phyloP scores from a whole-genome alignment of 352 stramenopile species.

The Pythium utonaiense region DNA sequence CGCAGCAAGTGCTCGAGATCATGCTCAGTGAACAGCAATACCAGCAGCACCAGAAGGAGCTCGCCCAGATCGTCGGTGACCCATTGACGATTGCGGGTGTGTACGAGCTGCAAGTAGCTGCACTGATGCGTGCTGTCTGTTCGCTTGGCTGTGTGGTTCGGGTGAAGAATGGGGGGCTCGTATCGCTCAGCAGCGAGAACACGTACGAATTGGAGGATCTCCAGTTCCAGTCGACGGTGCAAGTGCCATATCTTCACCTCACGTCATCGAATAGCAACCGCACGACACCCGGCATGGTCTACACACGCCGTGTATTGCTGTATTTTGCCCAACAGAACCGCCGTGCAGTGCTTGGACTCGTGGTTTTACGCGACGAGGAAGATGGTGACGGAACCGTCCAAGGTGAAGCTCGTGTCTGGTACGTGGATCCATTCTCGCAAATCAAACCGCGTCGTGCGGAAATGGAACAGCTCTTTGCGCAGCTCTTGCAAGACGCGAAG shows the following conservation, averaged over 20 bases:
- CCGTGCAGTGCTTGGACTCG: conserved; percentile 49
- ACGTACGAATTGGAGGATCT: conserved; percentile 68
- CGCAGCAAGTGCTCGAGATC: conserved; percentile 61
- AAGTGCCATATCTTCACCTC: conserved; percentile 60
- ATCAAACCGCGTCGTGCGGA: conserved; percentile 44
- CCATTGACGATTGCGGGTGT: conserved; percentile 75
- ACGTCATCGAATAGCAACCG: conserved; percentile 14
- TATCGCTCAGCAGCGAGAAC: conserved; percentile 3
- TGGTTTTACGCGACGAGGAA: conserved; percentile 40
- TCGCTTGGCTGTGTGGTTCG: conserved; percentile 89
- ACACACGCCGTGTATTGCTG: conserved; percentile 46
- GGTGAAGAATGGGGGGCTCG: conserved; percentile 26
- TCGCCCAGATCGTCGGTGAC: conserved; percentile 79
- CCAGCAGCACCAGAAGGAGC: conserved; percentile 68
- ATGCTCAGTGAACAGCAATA: conserved; percentile 69
- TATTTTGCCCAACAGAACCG: conserved; percentile 74
- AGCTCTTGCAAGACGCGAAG: conserved; percentile 36
- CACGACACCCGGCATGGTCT: conserved; percentile 11
- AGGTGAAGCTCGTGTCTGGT: conserved; percentile 60
- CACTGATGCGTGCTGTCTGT: conserved; percentile 86
- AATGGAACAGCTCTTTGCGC: conserved; percentile 50
- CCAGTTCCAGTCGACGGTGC: conserved; percentile 69
- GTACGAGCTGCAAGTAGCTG: conserved; percentile 93
- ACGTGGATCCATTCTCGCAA: conserved; percentile 62
- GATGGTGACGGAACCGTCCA: conserved; percentile 22